Evolutionary conservation across 1,139 yeast genomes (phyloP).

Genomic region (Casaregolazyma suthepensis): DNA sequence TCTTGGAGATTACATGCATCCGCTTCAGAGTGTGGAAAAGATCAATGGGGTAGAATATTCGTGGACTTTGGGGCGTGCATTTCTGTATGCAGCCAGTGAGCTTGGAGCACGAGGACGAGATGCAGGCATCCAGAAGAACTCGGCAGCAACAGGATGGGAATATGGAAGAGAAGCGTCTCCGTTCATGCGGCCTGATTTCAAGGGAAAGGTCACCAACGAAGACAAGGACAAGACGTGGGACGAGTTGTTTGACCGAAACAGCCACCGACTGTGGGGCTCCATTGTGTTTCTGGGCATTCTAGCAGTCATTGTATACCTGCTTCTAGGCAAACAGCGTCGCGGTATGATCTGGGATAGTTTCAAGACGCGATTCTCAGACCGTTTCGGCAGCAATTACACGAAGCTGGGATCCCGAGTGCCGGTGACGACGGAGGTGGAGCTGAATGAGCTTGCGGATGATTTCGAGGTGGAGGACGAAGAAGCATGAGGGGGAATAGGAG

Average conservation of each 20-base stretch:
- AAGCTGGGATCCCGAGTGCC: conserved; percentile 9
- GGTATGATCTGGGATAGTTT: conserved; percentile 25
- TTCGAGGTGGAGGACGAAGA: conserved; percentile 13
- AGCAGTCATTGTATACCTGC: conserved; percentile 40
- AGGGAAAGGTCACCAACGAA: conserved; percentile 14
- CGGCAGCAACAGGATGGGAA: conserved; percentile 35
- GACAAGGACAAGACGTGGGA: conserved; percentile 32
- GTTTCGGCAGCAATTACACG: conserved; percentile 5
- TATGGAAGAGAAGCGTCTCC: conserved; percentile 24
- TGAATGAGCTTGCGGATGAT: conserved; percentile 17
- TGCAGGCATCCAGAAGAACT: conserved; percentile 41
- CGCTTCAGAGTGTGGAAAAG: conserved; percentile 56
- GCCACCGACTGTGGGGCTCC: conserved; percentile 54
- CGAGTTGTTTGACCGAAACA: conserved; percentile 31
- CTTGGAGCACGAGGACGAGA: conserved; percentile 47
- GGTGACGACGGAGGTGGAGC: conserved; percentile 19
- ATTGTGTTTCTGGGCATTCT: conserved; percentile 42
- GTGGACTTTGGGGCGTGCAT: conserved; percentile 81
- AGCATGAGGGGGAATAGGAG: background rate
- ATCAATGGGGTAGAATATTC: conserved; percentile 63
- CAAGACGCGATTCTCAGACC: conserved; percentile 16
- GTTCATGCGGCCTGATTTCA: conserved; percentile 14
- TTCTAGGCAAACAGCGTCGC: conserved; percentile 42
- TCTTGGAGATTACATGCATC: conserved; percentile 31
- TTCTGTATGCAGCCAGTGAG: conserved; percentile 51